Evolutionary conservation across 768 basidiomycete genomes (phyloP).

Genomic region (button mushroom (Agaricus bisporus)): DNA sequence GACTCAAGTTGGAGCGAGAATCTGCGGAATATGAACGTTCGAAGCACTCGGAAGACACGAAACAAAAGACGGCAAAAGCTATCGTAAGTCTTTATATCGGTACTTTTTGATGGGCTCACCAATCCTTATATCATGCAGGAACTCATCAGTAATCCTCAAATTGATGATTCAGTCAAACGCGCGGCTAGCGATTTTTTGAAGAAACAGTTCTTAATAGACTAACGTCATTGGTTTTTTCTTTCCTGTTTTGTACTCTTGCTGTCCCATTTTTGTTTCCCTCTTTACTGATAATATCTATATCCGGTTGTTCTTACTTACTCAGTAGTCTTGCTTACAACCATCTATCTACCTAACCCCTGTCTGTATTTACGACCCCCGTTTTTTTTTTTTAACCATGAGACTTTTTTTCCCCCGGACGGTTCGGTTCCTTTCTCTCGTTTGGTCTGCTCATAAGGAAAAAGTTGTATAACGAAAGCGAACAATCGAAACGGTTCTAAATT

Average conservation of each 20-base stretch:
- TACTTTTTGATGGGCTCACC: neutral
- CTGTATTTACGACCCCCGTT: constrained; percentile 5
- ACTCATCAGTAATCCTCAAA: constrained; percentile 49
- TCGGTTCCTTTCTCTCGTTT: constrained; percentile 1
- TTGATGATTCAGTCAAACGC: constrained; percentile 57
- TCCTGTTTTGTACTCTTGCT: neutral
- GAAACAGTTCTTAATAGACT: constrained; percentile 27
- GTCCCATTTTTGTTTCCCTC: neutral
- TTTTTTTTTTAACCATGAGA: constrained; percentile 2
- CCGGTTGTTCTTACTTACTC: constrained; percentile 3
- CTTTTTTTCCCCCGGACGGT: constrained; percentile 1
- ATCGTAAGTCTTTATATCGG: constrained; percentile 32
- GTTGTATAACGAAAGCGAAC: neutral
- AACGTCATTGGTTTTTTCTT: neutral
- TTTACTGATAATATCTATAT: constrained; percentile 1
- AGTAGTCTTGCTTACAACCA: too few species aligned
- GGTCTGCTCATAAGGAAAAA: neutral
- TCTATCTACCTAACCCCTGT: neutral
- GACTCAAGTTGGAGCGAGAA: constrained; percentile 49
- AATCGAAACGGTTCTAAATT: neutral
- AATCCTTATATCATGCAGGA: constrained; percentile 29
- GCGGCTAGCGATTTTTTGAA: constrained; percentile 70
- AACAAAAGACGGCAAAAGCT: constrained; percentile 61
- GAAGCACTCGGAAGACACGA: constrained; percentile 44
- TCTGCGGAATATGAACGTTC: constrained; percentile 47